These are phyloP conservation scores for Metschnikowia dekortorum DNA, from an alignment of 805 yeast genomes.

Conservation along the genomic window DNA sequence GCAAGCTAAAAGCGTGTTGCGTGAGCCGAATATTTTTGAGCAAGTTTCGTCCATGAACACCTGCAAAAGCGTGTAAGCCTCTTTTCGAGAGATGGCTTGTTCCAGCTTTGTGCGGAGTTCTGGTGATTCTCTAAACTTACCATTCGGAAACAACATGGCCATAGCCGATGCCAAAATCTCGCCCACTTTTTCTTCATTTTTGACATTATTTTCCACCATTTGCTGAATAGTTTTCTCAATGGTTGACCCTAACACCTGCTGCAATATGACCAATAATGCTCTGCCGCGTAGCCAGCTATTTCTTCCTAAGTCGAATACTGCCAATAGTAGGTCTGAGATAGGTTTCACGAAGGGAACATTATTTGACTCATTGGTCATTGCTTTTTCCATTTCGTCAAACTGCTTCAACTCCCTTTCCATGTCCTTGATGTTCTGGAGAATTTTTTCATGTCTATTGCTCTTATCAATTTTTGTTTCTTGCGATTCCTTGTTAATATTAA, in stretches of 20 bases:
- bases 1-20: constrained; percentile 62
- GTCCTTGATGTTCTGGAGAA: constrained; percentile 35
- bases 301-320: constrained; percentile 61
- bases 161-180: constrained; percentile 26
- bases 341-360: constrained; percentile 66
- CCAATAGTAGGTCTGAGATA: constrained; percentile 68
- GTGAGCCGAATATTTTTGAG: constrained; percentile 68
- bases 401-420: constrained; percentile 53
- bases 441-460: constrained; percentile 12
- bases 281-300: constrained; percentile 81
- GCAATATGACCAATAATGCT: constrained; percentile 75
- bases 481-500: constrained; percentile 10
- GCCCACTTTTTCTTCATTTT: constrained; percentile 44
- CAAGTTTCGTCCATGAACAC: constrained; percentile 59
- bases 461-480: not conserved
- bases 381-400: constrained; percentile 39
- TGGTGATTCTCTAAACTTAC: constrained; percentile 45
- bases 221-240: constrained; percentile 65
- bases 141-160: constrained; percentile 38
- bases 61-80: constrained; percentile 54
- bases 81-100: constrained; percentile 48
- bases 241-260: constrained; percentile 83
- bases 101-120: constrained; percentile 47
- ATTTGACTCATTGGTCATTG: constrained; percentile 7
- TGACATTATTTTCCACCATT: constrained; percentile 30